These are phyloP conservation scores for Aureobasidium sp. DNA, from an alignment of 2,329 filamentous ascomycete species.

Conservation along the genomic window DNA sequence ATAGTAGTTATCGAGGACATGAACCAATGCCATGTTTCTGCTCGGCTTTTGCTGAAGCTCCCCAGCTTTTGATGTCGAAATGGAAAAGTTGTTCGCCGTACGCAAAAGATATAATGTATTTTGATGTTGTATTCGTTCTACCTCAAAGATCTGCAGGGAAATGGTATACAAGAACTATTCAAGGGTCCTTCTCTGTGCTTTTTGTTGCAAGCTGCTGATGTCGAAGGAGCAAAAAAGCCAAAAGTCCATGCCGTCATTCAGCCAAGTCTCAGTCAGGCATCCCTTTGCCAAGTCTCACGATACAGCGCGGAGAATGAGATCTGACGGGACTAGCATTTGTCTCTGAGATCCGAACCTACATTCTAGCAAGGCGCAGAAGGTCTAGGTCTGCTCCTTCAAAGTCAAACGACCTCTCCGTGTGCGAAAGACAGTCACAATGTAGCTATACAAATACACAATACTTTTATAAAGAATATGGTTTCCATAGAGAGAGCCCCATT, in stretches of 20 bases:
- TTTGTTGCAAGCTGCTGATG: not conserved
- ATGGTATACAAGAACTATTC: not conserved
- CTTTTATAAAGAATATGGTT: too few relatives aligned
- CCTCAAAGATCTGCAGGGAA: not conserved
- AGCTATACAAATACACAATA: too few relatives aligned
- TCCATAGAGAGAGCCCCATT: too few relatives aligned
- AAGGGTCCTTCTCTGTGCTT: not conserved
- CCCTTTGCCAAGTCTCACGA: slow-evolving; percentile 1
- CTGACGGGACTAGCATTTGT: not conserved
- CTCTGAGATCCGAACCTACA: not conserved
- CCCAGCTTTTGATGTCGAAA: not conserved
- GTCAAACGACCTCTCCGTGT: too few relatives aligned
- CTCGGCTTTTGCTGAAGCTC: not conserved
- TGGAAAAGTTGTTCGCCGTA: not conserved
- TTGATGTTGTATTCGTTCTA: not conserved
- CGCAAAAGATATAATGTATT: not conserved
- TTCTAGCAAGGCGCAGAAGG: not conserved
- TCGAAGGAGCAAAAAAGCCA: not conserved
- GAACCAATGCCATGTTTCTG: slow-evolving; percentile 23
- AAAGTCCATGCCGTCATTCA: not conserved
- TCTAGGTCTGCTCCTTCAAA: not conserved
- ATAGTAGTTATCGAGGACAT: slow-evolving; percentile 63
- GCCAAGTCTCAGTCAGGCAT: not conserved
- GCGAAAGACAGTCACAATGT: too few relatives aligned
- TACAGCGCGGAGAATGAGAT: not conserved